Percentiles rank a stretch among this genome's conserved stretches.
phyloP scores from a whole-genome alignment of 371 early-diverging fungal species.

The Batkoa obscura region DNA sequence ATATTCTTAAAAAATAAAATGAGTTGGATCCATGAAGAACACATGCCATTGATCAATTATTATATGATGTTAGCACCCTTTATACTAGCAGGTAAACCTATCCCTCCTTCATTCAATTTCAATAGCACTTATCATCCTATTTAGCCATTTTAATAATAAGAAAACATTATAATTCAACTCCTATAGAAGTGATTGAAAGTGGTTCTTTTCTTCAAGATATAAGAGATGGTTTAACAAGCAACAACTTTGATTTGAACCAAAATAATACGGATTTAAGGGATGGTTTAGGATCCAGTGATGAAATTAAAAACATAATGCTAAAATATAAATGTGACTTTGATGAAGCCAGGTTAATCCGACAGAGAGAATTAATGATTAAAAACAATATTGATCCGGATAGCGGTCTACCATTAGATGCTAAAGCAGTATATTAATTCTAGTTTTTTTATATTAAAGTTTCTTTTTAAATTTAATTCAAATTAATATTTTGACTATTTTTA shows the following conservation, averaged over 20 bases:
- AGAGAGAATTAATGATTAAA: constrained; percentile 40
- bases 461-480: constrained; percentile 12
- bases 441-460: constrained; percentile 1
- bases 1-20: no score
- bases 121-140: no score
- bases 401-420: constrained; percentile 59
- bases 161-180: no score
- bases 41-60: no score
- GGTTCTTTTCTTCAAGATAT: constrained; percentile 16
- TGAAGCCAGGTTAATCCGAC: constrained; percentile 58
- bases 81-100: no score
- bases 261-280: constrained; percentile 46
- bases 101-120: no score
- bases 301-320: constrained; percentile 53
- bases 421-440: constrained; percentile 29
- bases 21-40: no score
- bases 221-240: constrained; percentile 49
- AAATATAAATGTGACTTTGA: constrained; percentile 50
- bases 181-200: no score
- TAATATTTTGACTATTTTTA: neutral
- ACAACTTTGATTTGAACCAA: constrained; percentile 40
- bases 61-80: no score
- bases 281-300: constrained; percentile 43
- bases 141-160: no score
- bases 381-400: constrained; percentile 63